phyloP scores from a whole-genome alignment of 305 asterid species.

The Fraxinus velutina region DNA sequence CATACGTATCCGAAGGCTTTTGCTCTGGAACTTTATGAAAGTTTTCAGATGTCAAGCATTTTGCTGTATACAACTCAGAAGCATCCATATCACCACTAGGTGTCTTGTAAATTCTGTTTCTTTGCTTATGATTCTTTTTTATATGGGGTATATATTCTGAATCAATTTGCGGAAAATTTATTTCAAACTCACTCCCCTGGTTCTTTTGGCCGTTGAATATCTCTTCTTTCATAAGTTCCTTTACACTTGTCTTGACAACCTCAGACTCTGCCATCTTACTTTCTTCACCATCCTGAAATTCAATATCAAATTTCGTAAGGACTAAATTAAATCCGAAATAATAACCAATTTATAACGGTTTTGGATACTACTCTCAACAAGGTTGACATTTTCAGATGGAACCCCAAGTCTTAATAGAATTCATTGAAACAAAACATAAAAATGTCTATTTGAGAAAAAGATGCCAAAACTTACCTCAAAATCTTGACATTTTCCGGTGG shows the following conservation, averaged over 20 bases:
- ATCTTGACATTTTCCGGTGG: conserved; percentile 30
- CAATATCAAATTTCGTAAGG: background rate
- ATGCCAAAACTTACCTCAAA: conserved; percentile 38
- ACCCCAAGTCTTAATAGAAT: background rate
- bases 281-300: conserved; percentile 55
- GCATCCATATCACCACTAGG: conserved; percentile 36
- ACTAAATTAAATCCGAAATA: background rate
- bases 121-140: conserved; percentile 41
- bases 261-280: conserved; percentile 35
- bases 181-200: conserved; percentile 38
- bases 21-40: conserved; percentile 26
- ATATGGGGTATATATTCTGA: conserved; percentile 29
- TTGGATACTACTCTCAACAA: background rate
- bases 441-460: conserved; percentile 15
- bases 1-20: conserved; percentile 35
- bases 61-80: conserved; percentile 35
- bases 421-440: background rate
- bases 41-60: conserved; percentile 25
- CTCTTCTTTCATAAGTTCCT: conserved; percentile 92
- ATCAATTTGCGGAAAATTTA: conserved; percentile 28
- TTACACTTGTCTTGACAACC: conserved; percentile 59
- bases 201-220: conserved; percentile 41
- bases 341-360: background rate
- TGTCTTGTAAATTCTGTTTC: conserved; percentile 30
- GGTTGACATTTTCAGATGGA: background rate